Conservation (phyloP, 1,139 yeast genomes). For the Saccharomycopsis crataegensis region DNA sequence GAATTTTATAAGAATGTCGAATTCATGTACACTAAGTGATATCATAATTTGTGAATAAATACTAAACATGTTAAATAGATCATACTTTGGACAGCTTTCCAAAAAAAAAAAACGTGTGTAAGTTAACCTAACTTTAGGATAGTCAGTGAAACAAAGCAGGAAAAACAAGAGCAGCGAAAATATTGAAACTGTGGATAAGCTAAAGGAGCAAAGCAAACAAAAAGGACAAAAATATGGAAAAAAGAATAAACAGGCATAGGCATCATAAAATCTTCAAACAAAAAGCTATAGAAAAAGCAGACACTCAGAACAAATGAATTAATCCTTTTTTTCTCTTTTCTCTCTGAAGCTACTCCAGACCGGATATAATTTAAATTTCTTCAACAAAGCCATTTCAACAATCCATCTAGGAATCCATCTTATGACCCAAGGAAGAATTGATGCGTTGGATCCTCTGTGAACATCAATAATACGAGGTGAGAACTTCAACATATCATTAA, state of each 20-base stretch:
- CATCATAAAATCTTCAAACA: no score
- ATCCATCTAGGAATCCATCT: conserved; percentile 42
- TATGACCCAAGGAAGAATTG: conserved; percentile 31
- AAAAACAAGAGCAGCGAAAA: no score
- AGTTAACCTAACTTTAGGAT: no score
- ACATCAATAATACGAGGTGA: conserved; percentile 34
- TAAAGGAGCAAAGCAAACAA: no score
- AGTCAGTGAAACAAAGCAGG: no score
- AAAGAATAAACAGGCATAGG: no score
- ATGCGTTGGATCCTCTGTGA: conserved; percentile 51
- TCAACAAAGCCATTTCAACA: conserved; percentile 37
- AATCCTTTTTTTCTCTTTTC: conserved; percentile 12
- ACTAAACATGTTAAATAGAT: neutral
- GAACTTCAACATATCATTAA: conserved; percentile 38
- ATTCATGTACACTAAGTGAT: conserved; percentile 37
- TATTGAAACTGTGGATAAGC: no score
- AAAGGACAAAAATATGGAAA: no score
- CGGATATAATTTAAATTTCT: conserved; percentile 41
- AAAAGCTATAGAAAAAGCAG: no score
- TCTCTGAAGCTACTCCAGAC: conserved; percentile 27
- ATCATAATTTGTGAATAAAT: neutral
- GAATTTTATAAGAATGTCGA: conserved; percentile 74
- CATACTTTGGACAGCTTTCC: neutral
- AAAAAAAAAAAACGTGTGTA: neutral
- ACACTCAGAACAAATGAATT: neutral